Evolutionary conservation across 169 alveolate genomes (phyloP).

Genomic region (Cryptosporidium parvum): DNA sequence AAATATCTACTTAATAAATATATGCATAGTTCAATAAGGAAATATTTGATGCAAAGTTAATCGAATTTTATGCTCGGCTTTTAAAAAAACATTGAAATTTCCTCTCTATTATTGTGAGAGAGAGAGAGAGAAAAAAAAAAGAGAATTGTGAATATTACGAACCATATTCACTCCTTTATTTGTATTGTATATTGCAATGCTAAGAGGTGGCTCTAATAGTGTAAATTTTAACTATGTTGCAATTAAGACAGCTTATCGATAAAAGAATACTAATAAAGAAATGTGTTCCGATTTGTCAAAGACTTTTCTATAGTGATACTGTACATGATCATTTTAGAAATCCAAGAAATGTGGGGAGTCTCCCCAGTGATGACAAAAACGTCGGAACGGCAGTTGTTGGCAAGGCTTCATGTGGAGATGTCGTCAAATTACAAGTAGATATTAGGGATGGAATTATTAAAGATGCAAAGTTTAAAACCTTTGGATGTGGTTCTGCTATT

Average conservation of each 20-base stretch:
- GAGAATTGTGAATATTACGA: not conserved
- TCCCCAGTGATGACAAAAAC: conserved; percentile 79
- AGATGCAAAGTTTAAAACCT: conserved; percentile 97
- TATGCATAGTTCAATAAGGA: not conserved
- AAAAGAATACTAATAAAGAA: not conserved
- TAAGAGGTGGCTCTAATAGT: not conserved
- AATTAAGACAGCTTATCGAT: not conserved
- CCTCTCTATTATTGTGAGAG: not conserved
- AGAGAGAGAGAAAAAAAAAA: no score
- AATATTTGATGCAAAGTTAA: not conserved
- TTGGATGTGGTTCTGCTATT: conserved; percentile 99
- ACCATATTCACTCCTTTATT: not conserved
- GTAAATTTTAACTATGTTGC: not conserved
- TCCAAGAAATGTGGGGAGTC: conserved; percentile 93
- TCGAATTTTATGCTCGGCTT: not conserved
- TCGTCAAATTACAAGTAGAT: conserved; percentile 95
- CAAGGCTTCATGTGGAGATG: conserved; percentile 99
- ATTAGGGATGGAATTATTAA: conserved; percentile 93
- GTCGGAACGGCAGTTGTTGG: conserved; percentile 98
- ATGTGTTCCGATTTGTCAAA: conserved; percentile 65
- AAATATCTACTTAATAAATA: no score
- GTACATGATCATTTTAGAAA: conserved; percentile 94
- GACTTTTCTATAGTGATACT: conserved; percentile 82
- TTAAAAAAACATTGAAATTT: not conserved
- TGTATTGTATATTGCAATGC: no score